These are phyloP conservation scores for Beauveria pseudobassiana DNA, from an alignment of 2,329 filamentous ascomycete species.

Conservation along the genomic window DNA sequence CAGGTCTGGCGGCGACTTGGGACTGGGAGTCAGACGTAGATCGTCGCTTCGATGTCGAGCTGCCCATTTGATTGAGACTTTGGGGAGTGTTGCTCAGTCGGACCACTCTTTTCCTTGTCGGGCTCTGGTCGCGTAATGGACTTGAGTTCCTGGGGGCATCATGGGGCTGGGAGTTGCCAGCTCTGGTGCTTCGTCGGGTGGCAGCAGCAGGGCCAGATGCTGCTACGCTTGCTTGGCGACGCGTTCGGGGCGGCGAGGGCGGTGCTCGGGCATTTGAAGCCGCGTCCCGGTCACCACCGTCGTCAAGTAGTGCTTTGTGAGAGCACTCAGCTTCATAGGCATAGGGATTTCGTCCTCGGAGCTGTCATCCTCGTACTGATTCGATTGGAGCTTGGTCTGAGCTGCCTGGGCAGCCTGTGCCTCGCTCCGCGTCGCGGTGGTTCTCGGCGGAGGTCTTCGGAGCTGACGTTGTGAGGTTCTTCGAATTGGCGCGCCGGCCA, in stretches of 20 bases:
- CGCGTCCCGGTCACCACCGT: constrained; percentile 43
- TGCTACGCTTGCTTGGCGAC: constrained; percentile 40
- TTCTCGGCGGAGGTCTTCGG: constrained; percentile 41
- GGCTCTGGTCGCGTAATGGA: constrained; percentile 45
- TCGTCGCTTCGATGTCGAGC: constrained; percentile 38
- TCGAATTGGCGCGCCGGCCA: constrained; percentile 41
- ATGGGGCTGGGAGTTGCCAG: constrained; percentile 37
- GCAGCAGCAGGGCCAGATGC: constrained; percentile 36
- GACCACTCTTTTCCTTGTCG: constrained; percentile 49
- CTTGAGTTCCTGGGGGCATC: constrained; percentile 35
- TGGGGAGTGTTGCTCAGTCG: constrained; percentile 46
- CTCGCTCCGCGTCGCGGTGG: constrained; percentile 37
- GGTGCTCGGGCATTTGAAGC: constrained; percentile 34
- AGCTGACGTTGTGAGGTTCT: constrained; percentile 51
- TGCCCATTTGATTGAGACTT: constrained; percentile 31
- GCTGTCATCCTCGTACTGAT: constrained; percentile 62
- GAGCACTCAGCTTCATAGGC: constrained; percentile 87
- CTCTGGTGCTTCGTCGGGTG: constrained; percentile 38
- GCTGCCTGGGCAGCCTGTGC: constrained; percentile 30
- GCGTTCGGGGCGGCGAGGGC: constrained; percentile 39
- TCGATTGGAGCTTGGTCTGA: constrained; percentile 27
- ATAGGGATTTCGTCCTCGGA: constrained; percentile 91
- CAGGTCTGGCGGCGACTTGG: constrained; percentile 17
- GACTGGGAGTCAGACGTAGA: constrained; percentile 26
- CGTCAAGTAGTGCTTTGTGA: constrained; percentile 75